phyloP scores from a whole-genome alignment of 2,329 filamentous ascomycete species.

The Cladosporium phlei region DNA sequence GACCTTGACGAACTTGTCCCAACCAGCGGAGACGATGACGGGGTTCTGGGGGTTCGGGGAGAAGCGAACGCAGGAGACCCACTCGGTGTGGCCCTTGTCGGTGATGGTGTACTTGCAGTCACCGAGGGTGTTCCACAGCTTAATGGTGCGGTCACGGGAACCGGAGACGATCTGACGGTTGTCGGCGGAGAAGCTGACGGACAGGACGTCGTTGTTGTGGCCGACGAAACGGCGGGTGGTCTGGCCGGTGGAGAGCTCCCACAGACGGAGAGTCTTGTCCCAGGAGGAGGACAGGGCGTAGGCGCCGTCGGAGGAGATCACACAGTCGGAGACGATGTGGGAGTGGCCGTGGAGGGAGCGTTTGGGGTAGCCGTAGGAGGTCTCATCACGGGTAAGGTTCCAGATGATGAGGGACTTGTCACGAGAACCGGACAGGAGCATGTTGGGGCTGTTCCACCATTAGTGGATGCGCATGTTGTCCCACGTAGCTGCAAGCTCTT shows the following conservation, averaged over 20 bases:
- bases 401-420: slow-evolving; percentile 99
- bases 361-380: slow-evolving; percentile 98
- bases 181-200: slow-evolving; percentile 99
- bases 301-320: slow-evolving; percentile 98
- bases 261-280: slow-evolving; percentile 99
- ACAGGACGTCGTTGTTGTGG: slow-evolving; percentile 99
- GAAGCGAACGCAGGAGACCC: slow-evolving; percentile 99
- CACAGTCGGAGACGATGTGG: slow-evolving; percentile 99
- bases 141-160: slow-evolving; percentile 97
- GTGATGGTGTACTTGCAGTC: slow-evolving; percentile 99
- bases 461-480: slow-evolving; percentile 11
- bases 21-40: slow-evolving; percentile 95
- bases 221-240: slow-evolving; percentile 98
- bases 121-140: slow-evolving; percentile 99
- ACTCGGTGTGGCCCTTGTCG: slow-evolving; percentile 99
- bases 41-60: slow-evolving; percentile 99
- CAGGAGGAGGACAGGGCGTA: slow-evolving; percentile 98
- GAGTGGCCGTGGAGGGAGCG: slow-evolving; percentile 97
- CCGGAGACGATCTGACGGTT: slow-evolving; percentile 99
- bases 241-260: slow-evolving; percentile 95
- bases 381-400: slow-evolving; percentile 99
- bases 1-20: slow-evolving; percentile 99
- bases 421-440: slow-evolving; percentile 95
- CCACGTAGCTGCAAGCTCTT: slow-evolving; percentile 31
- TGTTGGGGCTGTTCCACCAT: slow-evolving; percentile 71